Conservation (phyloP, 345 rosid species). For the Toxicodendron radicans region DNA sequence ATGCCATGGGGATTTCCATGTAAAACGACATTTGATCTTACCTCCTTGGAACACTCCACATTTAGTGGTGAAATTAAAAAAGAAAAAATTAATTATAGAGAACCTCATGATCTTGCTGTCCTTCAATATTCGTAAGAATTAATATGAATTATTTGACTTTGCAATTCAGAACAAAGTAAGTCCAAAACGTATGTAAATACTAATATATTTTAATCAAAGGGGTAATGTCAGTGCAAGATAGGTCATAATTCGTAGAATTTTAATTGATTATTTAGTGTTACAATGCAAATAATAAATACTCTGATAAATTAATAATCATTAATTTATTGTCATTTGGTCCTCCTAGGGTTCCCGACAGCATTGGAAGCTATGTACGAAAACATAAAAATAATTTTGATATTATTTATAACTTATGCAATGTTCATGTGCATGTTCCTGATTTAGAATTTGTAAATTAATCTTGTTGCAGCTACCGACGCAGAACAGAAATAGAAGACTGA, state of each 20-base stretch:
- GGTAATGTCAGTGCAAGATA: neutral
- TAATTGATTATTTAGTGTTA: neutral
- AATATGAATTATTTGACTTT: neutral
- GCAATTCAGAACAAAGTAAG: neutral
- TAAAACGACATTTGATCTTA: constrained; percentile 21
- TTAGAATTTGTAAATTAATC: neutral
- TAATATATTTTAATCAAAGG: neutral
- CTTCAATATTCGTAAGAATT: neutral
- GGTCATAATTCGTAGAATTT: neutral
- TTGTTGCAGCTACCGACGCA: constrained; percentile 18
- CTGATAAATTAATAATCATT: neutral
- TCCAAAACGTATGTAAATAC: neutral
- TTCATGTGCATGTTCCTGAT: constrained; percentile 20
- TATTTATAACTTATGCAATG: neutral
- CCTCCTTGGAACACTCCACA: constrained; percentile 11
- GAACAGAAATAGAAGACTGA: constrained; percentile 30
- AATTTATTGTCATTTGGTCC: constrained; percentile 2
- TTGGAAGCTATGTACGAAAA: constrained; percentile 33
- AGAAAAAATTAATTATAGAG: neutral
- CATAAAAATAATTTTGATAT: neutral
- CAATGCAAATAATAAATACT: neutral
- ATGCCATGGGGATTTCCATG: constrained; percentile 28
- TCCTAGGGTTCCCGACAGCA: constrained; percentile 45
- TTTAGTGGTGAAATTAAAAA: neutral
- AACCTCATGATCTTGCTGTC: constrained; percentile 1